Evolutionary conservation across 106 monocot species (phyloP), one percentile per base, ranked within the genome.

Genomic region (Dendrobium chrysotoxum): DNA sequence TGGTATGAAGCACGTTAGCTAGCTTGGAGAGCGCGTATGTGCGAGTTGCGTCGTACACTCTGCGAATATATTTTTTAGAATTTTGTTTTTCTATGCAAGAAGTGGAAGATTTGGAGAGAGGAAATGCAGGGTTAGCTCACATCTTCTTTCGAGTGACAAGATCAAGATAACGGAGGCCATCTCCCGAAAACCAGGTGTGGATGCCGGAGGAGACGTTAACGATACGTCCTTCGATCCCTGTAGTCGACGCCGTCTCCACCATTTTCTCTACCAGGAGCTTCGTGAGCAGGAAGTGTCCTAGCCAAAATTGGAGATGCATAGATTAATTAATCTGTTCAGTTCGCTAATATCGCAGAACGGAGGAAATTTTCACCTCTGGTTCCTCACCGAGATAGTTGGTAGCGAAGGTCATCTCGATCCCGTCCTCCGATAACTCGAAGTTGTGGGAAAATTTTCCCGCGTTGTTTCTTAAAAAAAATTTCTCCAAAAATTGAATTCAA

Each of bases 21-120:
- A 98, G 90, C 88, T 98, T 98, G 41, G 94, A 95, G 26, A 95
- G 78, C 0, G 98, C 91, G 86, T 98, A 98, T 3, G 94, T 94
- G 79, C 76, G 85, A 53, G 92, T 95, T 40, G 91, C 85, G 82
- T 91, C 86, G 78, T 91, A 98, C 25, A 88, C 79, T 42, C 97
- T 94, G 80, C 57, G 15, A 46, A 78, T 57, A 61, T 61, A 61
- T 23, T 61, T n/a, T 61, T 61, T 61, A 20, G 20, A 6, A 23
- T 3, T 50, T 50, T 50, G 61, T 61, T 61, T 61, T 6, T n/a
- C 21, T 61, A 7, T 25, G 23, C 1, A 61, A 61, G 61, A 23
- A 1, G 15, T 13, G 16, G 13, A 17, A 77, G 76, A 53, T 21
- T 21, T 75, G 23, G n/a, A 70, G 70, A 70, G 1, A 70, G 35